These are phyloP conservation scores for Cladophialophora yegresii DNA, from an alignment of 2,329 filamentous ascomycete species.

Conservation along the genomic window DNA sequence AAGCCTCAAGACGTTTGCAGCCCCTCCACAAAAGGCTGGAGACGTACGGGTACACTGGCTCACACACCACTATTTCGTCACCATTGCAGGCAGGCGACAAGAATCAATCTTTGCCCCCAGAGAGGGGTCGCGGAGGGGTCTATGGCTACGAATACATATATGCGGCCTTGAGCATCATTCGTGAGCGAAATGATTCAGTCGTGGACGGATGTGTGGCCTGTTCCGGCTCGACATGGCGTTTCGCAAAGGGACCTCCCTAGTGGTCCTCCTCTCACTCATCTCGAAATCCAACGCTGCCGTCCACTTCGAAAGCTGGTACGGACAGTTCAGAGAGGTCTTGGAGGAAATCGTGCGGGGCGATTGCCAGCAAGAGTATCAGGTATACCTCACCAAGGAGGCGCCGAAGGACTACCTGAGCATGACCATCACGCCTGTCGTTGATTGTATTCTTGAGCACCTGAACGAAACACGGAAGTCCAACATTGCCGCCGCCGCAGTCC, in stretches of 20 bases:
- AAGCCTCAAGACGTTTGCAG: background rate
- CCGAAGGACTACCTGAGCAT: background rate
- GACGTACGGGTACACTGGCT: too few relatives aligned
- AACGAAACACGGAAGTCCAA: background rate
- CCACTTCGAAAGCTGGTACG: background rate
- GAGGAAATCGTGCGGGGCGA: background rate
- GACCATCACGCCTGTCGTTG: background rate
- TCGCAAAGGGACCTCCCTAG: background rate
- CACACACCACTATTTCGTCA: background rate
- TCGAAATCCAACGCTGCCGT: background rate
- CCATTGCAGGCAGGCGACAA: background rate
- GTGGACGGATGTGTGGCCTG: background rate
- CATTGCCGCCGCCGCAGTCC: background rate
- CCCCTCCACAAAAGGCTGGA: background rate
- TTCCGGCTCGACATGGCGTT: background rate
- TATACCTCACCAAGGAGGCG: background rate
- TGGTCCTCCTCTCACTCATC: background rate
- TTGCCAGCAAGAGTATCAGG: background rate
- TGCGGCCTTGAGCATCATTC: background rate
- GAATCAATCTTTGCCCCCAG: background rate
- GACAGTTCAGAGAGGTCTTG: background rate
- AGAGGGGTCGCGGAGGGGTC: too few relatives aligned
- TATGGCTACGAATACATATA: background rate
- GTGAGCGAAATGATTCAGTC: background rate
- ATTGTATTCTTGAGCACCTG: background rate